Evolutionary conservation across 116 monocot genomes (phyloP), one percentile per base, ranked within the genome.

Genomic region (Cymodocea nodosa): DNA sequence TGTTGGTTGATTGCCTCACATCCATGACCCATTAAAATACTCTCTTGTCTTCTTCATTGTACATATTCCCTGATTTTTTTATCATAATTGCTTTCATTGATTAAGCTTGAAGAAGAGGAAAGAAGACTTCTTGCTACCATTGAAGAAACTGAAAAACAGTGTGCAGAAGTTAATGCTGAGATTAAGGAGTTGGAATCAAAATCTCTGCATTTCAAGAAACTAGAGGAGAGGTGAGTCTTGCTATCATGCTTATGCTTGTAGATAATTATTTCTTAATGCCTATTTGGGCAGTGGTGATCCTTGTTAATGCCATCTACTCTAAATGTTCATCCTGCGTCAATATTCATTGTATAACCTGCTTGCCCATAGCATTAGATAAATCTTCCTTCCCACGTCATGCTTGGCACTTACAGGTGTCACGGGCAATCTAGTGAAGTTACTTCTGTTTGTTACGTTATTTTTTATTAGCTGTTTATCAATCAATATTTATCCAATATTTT

Each of bases 21-120:
- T 44, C 2, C 6, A 44, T 44, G 44, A 11, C 4, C 44, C 44
- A 44, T 44, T 44, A 11, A 44, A 44, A 44, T 6, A 44, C 6
- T 11, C 0, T 8, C 11, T 44, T 44, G 6, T 1, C 44, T 44
- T 44, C 44, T 44, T 44, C 11, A 44, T 8, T 44, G 5, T 44
- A 11, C 44, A 44, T 11, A 44, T 44, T 1, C 30, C 30, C 30
- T 30, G 3, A 1, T 30, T 30, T 30, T 30, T 30, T 30, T 30
- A 30, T 30, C 30, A 30, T 30, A 30, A 30, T 30, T 30, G 73
- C 19, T 68, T 60, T 65, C 8, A 19, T 75, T 30, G 49, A 23
- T 69, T 36, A 35, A 83, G 97, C 73, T 88, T 60, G 87, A 88
- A 65, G 87, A 97, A 80, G 97, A 97, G 83, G 87, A 88, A 70